Evolutionary conservation across 2,329 filamentous ascomycete genomes (phyloP).

Genomic region (Penicillium verrucosum): DNA sequence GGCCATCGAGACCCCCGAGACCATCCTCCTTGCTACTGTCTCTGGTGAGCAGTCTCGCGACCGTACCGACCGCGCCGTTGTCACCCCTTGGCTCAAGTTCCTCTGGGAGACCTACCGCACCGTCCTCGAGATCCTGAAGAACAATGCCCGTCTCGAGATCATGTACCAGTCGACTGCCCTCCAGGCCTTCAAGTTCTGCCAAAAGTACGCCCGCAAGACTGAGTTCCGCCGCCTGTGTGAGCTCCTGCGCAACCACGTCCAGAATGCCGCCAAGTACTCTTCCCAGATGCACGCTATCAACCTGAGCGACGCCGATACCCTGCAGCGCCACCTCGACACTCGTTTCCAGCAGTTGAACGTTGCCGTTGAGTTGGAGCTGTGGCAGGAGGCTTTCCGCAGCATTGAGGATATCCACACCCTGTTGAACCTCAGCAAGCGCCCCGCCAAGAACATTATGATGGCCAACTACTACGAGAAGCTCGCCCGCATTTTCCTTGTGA

Average conservation of each 20-base stretch:
- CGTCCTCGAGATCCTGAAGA: slow-evolving; percentile 96
- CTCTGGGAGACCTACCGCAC: slow-evolving; percentile 99
- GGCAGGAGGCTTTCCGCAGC: slow-evolving; percentile 99
- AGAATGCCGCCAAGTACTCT: slow-evolving; percentile 98
- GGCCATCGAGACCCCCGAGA: slow-evolving; percentile 95
- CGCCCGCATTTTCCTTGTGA: slow-evolving; percentile 95
- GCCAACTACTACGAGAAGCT: slow-evolving; percentile 99
- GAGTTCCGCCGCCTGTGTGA: slow-evolving; percentile 98
- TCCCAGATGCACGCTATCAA: slow-evolving; percentile 99
- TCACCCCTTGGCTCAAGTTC: slow-evolving; percentile 99
- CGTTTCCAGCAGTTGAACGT: slow-evolving; percentile 98
- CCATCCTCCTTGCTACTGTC: slow-evolving; percentile 93
- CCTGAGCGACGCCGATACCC: slow-evolving; percentile 91
- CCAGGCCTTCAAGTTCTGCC: slow-evolving; percentile 98
- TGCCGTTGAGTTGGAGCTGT: slow-evolving; percentile 93
- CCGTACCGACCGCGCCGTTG: slow-evolving; percentile 94
- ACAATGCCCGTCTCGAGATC: slow-evolving; percentile 94
- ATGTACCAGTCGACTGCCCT: slow-evolving; percentile 98
- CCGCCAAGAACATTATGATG: slow-evolving; percentile 99
- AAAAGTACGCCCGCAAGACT: slow-evolving; percentile 97
- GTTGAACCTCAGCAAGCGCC: slow-evolving; percentile 94
- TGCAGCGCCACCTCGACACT: slow-evolving; percentile 95
- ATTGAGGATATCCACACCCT: slow-evolving; percentile 98
- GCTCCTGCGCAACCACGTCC: slow-evolving; percentile 95
- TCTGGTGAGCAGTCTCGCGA: slow-evolving; percentile 97